A percentile compares a stretch with the other conserved stretches of the same genome.
Conservation (phyloP, 208 protist genomes). For the Borovskyia barvae region DNA sequence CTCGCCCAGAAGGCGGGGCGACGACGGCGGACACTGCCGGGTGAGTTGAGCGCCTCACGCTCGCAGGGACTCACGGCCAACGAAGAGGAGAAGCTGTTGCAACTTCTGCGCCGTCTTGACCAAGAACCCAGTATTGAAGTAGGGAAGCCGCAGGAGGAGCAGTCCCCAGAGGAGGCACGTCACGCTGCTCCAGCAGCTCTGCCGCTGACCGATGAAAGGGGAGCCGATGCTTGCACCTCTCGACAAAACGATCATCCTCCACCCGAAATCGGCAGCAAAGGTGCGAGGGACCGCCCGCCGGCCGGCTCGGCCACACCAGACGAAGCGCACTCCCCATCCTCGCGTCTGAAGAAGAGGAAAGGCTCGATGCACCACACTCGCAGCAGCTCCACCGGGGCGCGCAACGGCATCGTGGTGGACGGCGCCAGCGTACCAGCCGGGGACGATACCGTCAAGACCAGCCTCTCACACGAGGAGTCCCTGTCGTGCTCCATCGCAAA, state of each 20-base stretch:
- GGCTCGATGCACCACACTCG: slow-evolving; percentile 34
- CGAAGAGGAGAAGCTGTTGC: slow-evolving; percentile 9
- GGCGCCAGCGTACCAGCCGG: neutral
- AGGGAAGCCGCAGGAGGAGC: slow-evolving; percentile 3
- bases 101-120: slow-evolving; percentile 4
- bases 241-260: no score
- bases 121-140: neutral
- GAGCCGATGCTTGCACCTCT: no score
- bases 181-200: no score
- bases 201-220: no score
- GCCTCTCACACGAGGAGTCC: slow-evolving; percentile 5
- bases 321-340: no score
- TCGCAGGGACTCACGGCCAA: slow-evolving; percentile 5
- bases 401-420: slow-evolving; percentile 4
- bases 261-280: no score
- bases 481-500: slow-evolving; percentile 2
- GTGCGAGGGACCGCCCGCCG: no score
- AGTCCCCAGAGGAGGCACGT: no score
- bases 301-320: no score
- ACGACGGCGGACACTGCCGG: neutral
- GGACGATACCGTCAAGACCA: neutral
- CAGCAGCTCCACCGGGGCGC: slow-evolving; percentile 26
- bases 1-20: slow-evolving; percentile 34
- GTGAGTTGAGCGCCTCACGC: slow-evolving; percentile 3
- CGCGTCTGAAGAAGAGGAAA: no score